phyloP scores from a whole-genome alignment of 306 rosid species.

The Acacia melanoxylon region DNA sequence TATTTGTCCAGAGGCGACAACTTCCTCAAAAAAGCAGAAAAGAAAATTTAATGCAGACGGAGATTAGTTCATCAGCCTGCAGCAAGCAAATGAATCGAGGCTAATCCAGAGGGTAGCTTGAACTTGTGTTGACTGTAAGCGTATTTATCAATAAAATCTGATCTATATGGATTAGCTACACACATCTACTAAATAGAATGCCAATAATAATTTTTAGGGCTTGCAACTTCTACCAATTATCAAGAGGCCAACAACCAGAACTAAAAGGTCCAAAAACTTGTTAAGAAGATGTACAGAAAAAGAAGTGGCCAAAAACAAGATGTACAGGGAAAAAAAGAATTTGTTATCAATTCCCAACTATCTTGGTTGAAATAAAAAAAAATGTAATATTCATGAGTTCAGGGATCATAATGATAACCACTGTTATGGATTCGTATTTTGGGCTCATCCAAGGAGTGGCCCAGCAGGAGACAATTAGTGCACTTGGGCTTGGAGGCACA shows the following conservation, averaged over 20 bases:
- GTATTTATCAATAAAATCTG: background rate
- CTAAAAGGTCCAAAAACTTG: conserved; percentile 19
- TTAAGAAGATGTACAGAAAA: background rate
- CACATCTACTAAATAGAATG: background rate
- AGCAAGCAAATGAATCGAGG: conserved; percentile 13
- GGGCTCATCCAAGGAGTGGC: no score
- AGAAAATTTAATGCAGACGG: conserved; percentile 6
- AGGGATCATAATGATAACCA: background rate
- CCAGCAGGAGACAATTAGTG: no score
- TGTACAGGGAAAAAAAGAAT: background rate
- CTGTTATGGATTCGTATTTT: no score
- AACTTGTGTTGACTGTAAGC: background rate
- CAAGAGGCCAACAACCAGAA: background rate
- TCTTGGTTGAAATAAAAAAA: conserved; percentile 15
- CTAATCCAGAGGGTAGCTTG: background rate
- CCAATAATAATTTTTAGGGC: background rate
- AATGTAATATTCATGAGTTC: conserved; percentile 15
- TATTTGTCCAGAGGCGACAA: conserved; percentile 13
- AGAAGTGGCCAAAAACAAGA: background rate
- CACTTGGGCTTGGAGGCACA: no score
- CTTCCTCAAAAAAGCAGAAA: conserved; percentile 3
- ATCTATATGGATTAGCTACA: background rate
- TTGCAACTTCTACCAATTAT: background rate
- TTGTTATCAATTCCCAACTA: background rate
- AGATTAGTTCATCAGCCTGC: conserved; percentile 14